phyloP scores from a whole-genome alignment of 2,329 filamentous ascomycete species.

The Cladobotryum protrusum region DNA sequence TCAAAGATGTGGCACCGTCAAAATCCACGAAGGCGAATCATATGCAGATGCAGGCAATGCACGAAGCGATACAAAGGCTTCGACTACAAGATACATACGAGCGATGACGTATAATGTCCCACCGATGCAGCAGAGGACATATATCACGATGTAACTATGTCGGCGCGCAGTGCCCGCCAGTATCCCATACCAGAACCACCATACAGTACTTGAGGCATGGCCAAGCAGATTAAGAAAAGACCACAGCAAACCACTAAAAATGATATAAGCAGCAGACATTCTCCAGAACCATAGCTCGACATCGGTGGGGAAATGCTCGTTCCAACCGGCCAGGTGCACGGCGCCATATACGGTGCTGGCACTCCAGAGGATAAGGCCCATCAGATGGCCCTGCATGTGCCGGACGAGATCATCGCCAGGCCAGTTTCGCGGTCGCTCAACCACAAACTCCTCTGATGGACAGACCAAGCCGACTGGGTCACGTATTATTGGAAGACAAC shows the following conservation, averaged over 20 bases:
- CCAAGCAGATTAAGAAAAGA: slow-evolving; percentile 6
- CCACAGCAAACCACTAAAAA: slow-evolving; percentile 8
- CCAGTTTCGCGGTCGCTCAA: slow-evolving; percentile 8
- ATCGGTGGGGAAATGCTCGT: not conserved
- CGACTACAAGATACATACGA: slow-evolving; percentile 1
- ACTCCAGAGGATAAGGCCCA: too few species aligned
- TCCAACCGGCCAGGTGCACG: too few species aligned
- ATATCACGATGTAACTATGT: slow-evolving; percentile 5
- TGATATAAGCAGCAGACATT: slow-evolving; percentile 3
- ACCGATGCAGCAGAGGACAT: slow-evolving; percentile 1
- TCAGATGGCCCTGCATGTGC: too few species aligned
- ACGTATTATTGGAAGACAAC: too few species aligned
- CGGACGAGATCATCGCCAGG: slow-evolving; percentile 3
- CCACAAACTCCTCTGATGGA: slow-evolving; percentile 9
- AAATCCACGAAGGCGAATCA: not conserved
- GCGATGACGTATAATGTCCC: slow-evolving; percentile 9
- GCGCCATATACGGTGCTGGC: too few species aligned
- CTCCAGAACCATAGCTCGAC: slow-evolving; percentile 9
- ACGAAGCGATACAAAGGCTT: slow-evolving; percentile 8
- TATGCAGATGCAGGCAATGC: slow-evolving; percentile 7
- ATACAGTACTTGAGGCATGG: slow-evolving; percentile 2
- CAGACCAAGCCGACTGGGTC: not conserved
- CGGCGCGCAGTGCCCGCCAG: slow-evolving; percentile 2
- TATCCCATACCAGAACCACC: slow-evolving; percentile 10
- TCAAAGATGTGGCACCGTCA: too few species aligned